Evolutionary conservation across 129 eudicot genomes (phyloP).

Genomic region (Helichrysum umbraculigerum): DNA sequence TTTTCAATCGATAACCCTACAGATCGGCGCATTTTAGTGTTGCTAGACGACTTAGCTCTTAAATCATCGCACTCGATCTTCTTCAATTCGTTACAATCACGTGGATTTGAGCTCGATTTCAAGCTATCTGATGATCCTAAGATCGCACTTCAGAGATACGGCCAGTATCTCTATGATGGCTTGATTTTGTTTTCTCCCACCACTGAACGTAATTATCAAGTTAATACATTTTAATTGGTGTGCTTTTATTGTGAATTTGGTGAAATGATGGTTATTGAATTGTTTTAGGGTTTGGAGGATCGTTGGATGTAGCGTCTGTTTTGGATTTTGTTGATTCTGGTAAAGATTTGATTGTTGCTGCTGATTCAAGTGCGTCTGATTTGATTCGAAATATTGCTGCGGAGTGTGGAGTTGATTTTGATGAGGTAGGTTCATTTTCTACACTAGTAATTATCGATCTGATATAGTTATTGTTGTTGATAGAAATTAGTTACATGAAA

Average conservation of each 20-base stretch:
- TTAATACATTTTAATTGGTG: background rate
- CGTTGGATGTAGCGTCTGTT: conserved; percentile 61
- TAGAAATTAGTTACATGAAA: too few species aligned
- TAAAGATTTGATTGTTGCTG: conserved; percentile 81
- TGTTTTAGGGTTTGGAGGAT: conserved; percentile 74
- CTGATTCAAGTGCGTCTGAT: conserved; percentile 83
- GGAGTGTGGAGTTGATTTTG: conserved; percentile 90
- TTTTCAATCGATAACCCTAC: conserved; percentile 71
- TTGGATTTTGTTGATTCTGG: conserved; percentile 89
- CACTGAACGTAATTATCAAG: conserved; percentile 47
- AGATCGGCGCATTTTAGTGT: conserved; percentile 72
- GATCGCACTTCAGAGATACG: conserved; percentile 74
- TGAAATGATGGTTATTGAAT: conserved; percentile 27
- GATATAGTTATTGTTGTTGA: background rate
- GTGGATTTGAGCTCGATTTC: conserved; percentile 80
- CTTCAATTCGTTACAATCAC: conserved; percentile 67
- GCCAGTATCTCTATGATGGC: conserved; percentile 80
- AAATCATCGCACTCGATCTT: conserved; percentile 82
- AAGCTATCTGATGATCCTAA: conserved; percentile 80
- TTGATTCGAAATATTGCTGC: conserved; percentile 81
- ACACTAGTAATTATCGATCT: background rate
- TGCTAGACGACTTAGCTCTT: conserved; percentile 73
- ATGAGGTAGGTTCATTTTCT: conserved; percentile 53
- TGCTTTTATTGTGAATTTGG: conserved; percentile 23
- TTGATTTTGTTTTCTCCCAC: conserved; percentile 68